phyloP scores from a whole-genome alignment of 805 yeast genomes.

The Wickerhamiella slavikovae region DNA sequence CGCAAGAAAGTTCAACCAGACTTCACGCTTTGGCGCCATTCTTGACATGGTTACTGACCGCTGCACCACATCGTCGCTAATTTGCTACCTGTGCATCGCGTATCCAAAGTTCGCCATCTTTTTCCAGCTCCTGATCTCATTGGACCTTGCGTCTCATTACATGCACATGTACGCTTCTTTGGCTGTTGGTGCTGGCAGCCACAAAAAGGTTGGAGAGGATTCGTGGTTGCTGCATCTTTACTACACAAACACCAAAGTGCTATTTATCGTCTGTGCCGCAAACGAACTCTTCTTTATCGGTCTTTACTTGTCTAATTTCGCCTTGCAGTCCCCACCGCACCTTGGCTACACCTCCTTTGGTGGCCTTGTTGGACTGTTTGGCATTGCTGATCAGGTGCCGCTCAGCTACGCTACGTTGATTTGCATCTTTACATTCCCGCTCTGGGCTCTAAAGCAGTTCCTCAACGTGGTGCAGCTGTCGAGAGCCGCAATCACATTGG shows the following conservation, averaged over 20 bases:
- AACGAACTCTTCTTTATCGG: slow-evolving; percentile 90
- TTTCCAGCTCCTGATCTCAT: slow-evolving; percentile 69
- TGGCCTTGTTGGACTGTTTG: no score
- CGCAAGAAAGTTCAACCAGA: slow-evolving; percentile 74
- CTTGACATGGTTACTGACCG: slow-evolving; percentile 98
- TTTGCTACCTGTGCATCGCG: slow-evolving; percentile 62
- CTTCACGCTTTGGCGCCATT: slow-evolving; percentile 87
- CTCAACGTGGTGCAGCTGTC: slow-evolving; percentile 77
- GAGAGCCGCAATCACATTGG: slow-evolving; percentile 66
- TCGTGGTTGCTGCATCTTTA: slow-evolving; percentile 61
- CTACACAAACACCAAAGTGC: slow-evolving; percentile 65
- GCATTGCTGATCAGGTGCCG: no score
- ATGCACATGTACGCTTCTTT: slow-evolving; percentile 97
- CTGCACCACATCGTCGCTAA: slow-evolving; percentile 85
- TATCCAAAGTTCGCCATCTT: slow-evolving; percentile 50
- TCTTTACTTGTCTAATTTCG: slow-evolving; percentile 54
- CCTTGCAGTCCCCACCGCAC: slow-evolving; percentile 23
- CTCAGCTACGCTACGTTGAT: slow-evolving; percentile 41
- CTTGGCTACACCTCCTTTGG: slow-evolving; percentile 16
- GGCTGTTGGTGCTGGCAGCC: slow-evolving; percentile 57
- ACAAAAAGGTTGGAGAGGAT: slow-evolving; percentile 59
- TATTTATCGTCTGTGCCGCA: slow-evolving; percentile 77
- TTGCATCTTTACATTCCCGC: slow-evolving; percentile 48
- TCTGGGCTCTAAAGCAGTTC: slow-evolving; percentile 78
- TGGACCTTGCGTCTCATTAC: slow-evolving; percentile 77